phyloP scores from a whole-genome alignment of 257 asterid species.

The Agastache rugosa region DNA sequence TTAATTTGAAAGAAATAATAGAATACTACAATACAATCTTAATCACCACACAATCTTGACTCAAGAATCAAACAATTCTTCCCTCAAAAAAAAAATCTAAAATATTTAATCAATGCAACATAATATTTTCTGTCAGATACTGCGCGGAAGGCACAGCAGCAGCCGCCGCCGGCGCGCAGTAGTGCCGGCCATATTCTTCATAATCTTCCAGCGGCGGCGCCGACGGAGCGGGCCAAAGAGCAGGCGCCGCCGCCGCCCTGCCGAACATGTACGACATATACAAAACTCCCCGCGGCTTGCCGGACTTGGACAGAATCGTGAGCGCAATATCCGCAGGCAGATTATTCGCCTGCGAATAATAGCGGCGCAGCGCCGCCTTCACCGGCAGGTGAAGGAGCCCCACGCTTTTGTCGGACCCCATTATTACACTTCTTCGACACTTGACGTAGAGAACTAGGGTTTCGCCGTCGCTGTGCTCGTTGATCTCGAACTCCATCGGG shows the following conservation, averaged over 20 bases:
- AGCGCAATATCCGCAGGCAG: neutral
- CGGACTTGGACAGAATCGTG: neutral
- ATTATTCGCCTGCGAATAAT: neutral
- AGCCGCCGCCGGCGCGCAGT: neutral
- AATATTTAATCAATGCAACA: neutral
- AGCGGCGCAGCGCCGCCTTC: neutral
- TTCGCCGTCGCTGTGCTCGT: neutral
- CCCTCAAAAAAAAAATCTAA: neutral
- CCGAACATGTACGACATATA: neutral
- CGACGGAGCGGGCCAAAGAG: neutral
- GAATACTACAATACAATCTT: too few relatives aligned
- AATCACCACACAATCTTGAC: too few relatives aligned
- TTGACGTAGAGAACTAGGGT: constrained; percentile 5
- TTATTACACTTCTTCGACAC: neutral
- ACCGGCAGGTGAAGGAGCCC: constrained; percentile 19
- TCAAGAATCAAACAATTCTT: too few relatives aligned
- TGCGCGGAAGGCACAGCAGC: neutral
- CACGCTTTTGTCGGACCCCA: constrained; percentile 20
- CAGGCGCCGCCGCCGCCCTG: neutral
- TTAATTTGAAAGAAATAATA: too few relatives aligned
- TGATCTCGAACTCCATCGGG: constrained; percentile 9
- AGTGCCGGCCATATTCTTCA: neutral
- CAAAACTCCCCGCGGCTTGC: neutral
- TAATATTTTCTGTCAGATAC: neutral
- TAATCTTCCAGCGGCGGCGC: neutral